Evolutionary conservation across 1,284 basidiomycete species (phyloP), one percentile per base, ranked within the genome.

Genomic region (Flammula alnicola): DNA sequence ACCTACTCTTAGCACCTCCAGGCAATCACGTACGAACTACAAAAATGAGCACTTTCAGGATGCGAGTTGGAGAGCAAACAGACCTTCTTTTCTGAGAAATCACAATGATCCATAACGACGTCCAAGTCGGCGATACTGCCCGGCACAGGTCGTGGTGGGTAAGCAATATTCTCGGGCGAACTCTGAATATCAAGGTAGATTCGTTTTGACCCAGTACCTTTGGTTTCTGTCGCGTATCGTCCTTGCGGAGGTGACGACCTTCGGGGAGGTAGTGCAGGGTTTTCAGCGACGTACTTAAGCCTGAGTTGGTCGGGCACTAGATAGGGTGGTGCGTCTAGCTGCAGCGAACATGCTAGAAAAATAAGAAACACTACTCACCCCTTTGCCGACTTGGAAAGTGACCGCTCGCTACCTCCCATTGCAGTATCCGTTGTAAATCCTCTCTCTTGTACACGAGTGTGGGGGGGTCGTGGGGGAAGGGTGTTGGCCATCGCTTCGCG

Each of bases 401-500:
- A 1, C 95, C 95, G 58, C 91, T 90, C 35, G 81, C 74, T 48
- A 97, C 81, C 71, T 98, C 94, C 93, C 93, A 97, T 58, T 88
- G 78, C 94, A 94, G 97, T 68, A 98, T 90, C 60, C 84, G 80
- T 58, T 87, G 86, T 31, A 95, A 64, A 63, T 96, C 92, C 44
- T 88, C 84, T 41, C 81, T 75, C 35, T 78, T 77, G 56, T 88
- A 88, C 32, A 97, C 85, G 32, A 92, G 77, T 4, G 93, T 94
- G 40, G 86, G 77, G 5, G 86, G 81, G 54, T 90, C 84, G 37
- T 76, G 75, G 27, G 76, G 72, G 54, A 88, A 81, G n/a, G 84
- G 81, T 35, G 80, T 75, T 8, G 85, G 79, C 88, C 90, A 92
- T 32, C 79, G 77, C 59, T 82, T 82, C 47, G 77, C 74, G 55